phyloP scores from a whole-genome alignment of 2,329 filamentous ascomycete species.

The Curvularia eragrostidis region DNA sequence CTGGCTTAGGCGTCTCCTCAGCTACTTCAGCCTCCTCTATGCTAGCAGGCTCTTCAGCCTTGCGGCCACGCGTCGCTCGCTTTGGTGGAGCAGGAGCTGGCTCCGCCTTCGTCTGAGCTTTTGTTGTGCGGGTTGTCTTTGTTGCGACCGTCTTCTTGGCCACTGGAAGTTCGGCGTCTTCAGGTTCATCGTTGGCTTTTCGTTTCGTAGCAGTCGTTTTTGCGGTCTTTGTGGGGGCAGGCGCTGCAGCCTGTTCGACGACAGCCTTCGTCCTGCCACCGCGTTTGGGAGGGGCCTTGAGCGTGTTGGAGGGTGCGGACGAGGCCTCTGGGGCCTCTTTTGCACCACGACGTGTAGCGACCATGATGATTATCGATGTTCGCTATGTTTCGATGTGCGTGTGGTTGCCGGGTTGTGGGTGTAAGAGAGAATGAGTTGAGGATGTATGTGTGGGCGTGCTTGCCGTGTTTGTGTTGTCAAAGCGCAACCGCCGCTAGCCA shows the following conservation, averaged over 20 bases:
- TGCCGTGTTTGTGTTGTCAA: slow-evolving; percentile 34
- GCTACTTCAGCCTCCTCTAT: slow-evolving; percentile 21
- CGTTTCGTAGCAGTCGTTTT: slow-evolving; percentile 31
- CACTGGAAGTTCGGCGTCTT: slow-evolving; percentile 21
- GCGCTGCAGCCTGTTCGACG: slow-evolving; percentile 28
- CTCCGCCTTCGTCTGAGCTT: slow-evolving; percentile 26
- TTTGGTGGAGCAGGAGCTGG: slow-evolving; percentile 29
- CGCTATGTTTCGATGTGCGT: slow-evolving; percentile 21
- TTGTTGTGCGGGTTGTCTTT: slow-evolving; percentile 33
- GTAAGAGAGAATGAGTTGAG: slow-evolving; percentile 20
- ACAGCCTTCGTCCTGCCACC: slow-evolving; percentile 36
- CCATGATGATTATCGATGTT: slow-evolving; percentile 35
- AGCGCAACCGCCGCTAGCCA: slow-evolving; percentile 24
- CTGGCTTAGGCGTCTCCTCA: slow-evolving; percentile 27
- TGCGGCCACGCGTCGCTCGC: slow-evolving; percentile 36
- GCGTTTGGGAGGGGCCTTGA: slow-evolving; percentile 44
- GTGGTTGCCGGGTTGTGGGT: slow-evolving; percentile 12
- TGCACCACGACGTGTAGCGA: slow-evolving; percentile 42
- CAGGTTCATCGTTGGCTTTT: slow-evolving; percentile 30
- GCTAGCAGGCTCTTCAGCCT: slow-evolving; percentile 20
- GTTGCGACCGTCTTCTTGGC: slow-evolving; percentile 30
- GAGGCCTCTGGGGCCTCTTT: slow-evolving; percentile 33
- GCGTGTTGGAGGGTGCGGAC: slow-evolving; percentile 33
- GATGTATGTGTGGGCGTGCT: slow-evolving; percentile 24
- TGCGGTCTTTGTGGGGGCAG: slow-evolving; percentile 26